Conservation (phyloP, 345 rosid genomes). For the Populus ilicifolia region DNA sequence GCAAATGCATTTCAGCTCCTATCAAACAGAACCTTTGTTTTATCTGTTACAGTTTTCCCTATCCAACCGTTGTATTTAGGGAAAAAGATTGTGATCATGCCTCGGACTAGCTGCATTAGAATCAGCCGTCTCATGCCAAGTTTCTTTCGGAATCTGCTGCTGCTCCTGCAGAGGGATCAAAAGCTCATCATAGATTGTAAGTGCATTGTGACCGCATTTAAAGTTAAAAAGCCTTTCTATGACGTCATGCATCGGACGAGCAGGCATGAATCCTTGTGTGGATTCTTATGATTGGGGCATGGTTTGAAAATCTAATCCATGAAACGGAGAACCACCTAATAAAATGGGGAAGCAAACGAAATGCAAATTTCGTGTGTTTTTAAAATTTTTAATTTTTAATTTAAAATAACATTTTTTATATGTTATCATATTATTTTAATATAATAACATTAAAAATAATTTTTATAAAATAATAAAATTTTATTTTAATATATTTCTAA, state of each 20-base stretch:
- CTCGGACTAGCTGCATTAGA: background rate
- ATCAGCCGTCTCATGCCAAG: background rate
- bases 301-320: background rate
- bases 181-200: background rate
- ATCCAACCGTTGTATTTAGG: background rate
- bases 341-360: too few relatives aligned
- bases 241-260: background rate
- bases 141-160: background rate
- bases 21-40: background rate
- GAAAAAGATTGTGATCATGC: background rate
- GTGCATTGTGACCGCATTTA: background rate
- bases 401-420: too few relatives aligned
- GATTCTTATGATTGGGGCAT: background rate
- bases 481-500: too few relatives aligned
- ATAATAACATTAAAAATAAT: background rate
- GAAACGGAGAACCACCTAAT: background rate
- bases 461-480: too few relatives aligned
- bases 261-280: background rate
- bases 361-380: too few relatives aligned
- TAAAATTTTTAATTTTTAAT: too few relatives aligned
- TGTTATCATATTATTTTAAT: too few relatives aligned
- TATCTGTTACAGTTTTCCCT: background rate
- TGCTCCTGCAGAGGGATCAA: background rate
- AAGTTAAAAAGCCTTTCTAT: background rate
- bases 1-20: conserved; percentile 17